Evolutionary conservation across 108 stramenopile genomes (phyloP).

Genomic region (Cyclostephanos tholiformis): DNA sequence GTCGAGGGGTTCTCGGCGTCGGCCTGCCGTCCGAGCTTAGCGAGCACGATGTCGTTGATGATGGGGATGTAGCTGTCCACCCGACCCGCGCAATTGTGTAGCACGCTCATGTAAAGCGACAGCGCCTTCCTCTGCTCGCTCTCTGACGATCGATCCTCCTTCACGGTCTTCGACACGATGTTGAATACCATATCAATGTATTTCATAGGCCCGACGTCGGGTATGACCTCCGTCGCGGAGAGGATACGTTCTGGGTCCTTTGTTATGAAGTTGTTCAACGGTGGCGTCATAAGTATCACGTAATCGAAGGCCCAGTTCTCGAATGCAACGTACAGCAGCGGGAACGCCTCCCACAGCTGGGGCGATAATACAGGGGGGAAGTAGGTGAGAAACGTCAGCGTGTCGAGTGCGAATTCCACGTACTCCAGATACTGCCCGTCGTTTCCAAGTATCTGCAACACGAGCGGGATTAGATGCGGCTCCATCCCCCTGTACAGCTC

Average conservation of each 20-base stretch:
- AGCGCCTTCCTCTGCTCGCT: slow-evolving; percentile 86
- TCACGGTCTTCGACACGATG: slow-evolving; percentile 85
- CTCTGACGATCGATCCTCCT: slow-evolving; percentile 83
- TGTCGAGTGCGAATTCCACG: slow-evolving; percentile 92
- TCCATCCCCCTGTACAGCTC: slow-evolving; percentile 85
- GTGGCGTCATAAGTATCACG: slow-evolving; percentile 91
- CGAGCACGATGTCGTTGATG: slow-evolving; percentile 81
- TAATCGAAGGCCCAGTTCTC: slow-evolving; percentile 97
- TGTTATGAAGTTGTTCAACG: slow-evolving; percentile 92
- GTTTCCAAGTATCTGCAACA: slow-evolving; percentile 85
- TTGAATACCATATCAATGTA: slow-evolving; percentile 89
- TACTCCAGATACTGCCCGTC: slow-evolving; percentile 95
- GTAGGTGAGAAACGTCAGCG: slow-evolving; percentile 93
- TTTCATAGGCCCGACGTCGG: slow-evolving; percentile 52
- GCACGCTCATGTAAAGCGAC: slow-evolving; percentile 84
- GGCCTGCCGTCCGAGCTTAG: slow-evolving; percentile 85
- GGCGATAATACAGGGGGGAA: slow-evolving; percentile 84
- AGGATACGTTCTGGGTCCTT: slow-evolving; percentile 84
- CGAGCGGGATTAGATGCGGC: slow-evolving; percentile 86
- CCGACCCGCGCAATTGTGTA: slow-evolving; percentile 89
- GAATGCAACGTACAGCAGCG: slow-evolving; percentile 89
- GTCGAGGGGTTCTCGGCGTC: slow-evolving; percentile 70
- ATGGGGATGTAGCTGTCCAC: slow-evolving; percentile 82
- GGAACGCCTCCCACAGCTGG: slow-evolving; percentile 93
- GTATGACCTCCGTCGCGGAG: slow-evolving; percentile 54